Evolutionary conservation across 257 asterid genomes (phyloP).

Genomic region (Solanum paucissectum): DNA sequence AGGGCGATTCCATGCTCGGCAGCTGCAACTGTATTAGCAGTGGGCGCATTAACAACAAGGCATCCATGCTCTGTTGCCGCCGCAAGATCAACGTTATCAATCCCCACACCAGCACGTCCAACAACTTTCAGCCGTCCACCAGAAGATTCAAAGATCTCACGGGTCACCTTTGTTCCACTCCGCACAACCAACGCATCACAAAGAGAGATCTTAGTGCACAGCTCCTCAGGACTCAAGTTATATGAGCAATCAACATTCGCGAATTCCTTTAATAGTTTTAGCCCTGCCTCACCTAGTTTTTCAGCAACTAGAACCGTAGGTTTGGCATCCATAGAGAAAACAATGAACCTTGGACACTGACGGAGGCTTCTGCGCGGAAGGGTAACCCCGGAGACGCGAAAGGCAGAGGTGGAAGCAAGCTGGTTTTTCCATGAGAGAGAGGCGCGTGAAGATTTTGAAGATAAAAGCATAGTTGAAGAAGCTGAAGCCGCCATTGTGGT

Average conservation of each 20-base stretch:
- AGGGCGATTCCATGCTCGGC: constrained; percentile 95
- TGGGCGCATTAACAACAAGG: constrained; percentile 90
- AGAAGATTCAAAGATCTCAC: constrained; percentile 83
- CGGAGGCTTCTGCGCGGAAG: constrained; percentile 17
- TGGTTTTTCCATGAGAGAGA: constrained; percentile 29
- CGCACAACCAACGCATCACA: constrained; percentile 86
- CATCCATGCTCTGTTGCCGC: constrained; percentile 96
- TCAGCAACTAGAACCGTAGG: constrained; percentile 89
- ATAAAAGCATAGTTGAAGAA: constrained; percentile 23
- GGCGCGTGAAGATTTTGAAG: constrained; percentile 22
- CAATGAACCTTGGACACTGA: constrained; percentile 34
- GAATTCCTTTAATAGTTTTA: constrained; percentile 52
- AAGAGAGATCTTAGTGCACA: constrained; percentile 78
- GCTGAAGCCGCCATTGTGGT: constrained; percentile 51
- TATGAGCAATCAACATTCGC: constrained; percentile 86
- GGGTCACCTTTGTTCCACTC: constrained; percentile 81
- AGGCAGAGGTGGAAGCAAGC: constrained; percentile 23
- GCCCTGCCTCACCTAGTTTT: constrained; percentile 83
- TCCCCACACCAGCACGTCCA: constrained; percentile 94
- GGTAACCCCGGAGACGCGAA: constrained; percentile 27
- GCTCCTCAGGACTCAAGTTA: constrained; percentile 76
- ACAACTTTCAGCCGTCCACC: constrained; percentile 84
- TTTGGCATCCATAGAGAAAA: constrained; percentile 64
- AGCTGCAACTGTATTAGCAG: constrained; percentile 88
- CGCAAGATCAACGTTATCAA: constrained; percentile 94